Base-by-base conservation (phyloP, 345 rosid species). In the Euphorbia peplus region DNA sequence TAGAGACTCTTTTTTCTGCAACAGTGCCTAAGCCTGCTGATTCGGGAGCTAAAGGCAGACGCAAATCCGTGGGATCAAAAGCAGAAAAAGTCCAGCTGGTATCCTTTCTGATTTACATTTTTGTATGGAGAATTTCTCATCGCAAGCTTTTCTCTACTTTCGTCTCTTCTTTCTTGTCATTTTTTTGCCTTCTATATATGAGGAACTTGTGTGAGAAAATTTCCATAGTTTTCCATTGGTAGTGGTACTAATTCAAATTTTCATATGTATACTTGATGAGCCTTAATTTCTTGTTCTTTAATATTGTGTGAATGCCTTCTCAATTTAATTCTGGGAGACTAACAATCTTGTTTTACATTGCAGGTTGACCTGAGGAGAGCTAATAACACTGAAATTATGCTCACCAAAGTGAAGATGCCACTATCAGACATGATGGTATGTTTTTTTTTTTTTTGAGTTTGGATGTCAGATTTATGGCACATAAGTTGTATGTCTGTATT, bases 381-480 rank as follows among this genome's bases (percentile, higher is more conserved):
- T 74, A 85, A 95, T 78, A 95, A 95, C 87, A 95, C 98, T 56
- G 98, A 95, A 84, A 95, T 95, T 73, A 95, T 95, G 99, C 99
- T 95, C 73, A 95, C 99, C 51, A 95, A 95, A 86, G 97, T 95
- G 54, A 95, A 95, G 87, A 95, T 95, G 99, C 96, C 97, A 12
- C 90, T 95, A 63, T 76, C 98, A 60, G 97, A 92, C 83, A 88
- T 95, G 99, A 95, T 92, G 99, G 99, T 95, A 83, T 86, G 74
- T 76, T 61, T 69, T 68, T 39, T 24, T 37, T 32, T 11, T 55
- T 24, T 37, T 32, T 11, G 41, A 11, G 41, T 60, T n/a, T n/a
- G 48, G 44, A 35, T 19, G 47, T 35, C 37, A n/a, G 29, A 21
- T 32, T 5, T 3, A 16, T 25, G 39, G 60, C 24, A 37, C 37